Evolutionary conservation across 164 flowering plant genomes (phyloP), one percentile per base, ranked within the genome.

Genomic region (Macadamia integrifolia): DNA sequence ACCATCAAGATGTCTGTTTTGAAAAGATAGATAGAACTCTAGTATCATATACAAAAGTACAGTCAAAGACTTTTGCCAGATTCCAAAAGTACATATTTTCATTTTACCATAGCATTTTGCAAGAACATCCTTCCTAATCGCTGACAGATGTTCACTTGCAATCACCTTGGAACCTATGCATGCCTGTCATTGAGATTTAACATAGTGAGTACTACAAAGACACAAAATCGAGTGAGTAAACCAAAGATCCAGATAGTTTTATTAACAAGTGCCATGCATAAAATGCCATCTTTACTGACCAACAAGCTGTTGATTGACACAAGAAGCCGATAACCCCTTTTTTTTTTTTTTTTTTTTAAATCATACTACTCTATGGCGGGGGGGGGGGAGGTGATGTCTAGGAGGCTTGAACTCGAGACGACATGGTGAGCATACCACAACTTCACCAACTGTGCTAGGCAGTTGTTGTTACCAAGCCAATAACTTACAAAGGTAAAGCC

Each of bases 51-150:
- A 14, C 6, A 53, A 13, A 13, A 17, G 57, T 53, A 23, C 23
- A 23, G n/a, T 53, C 28, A 43, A 31, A 9, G 12, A 29, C 15
- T 9, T 42, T 7, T 5, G 9, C 40, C 11, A 56, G 13, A 59
- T 53, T 58, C 7, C 32, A 35, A 35, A 35, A 57, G 55, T 60
- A 56, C 59, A 59, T 12, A 23, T 40, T 59, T 52, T 70, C 18
- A 61, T 44, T 86, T 77, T 76, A 93, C 98, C 98, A 70, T 91
- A 94, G 78, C 98, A 94, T 80, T 94, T 94, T 60, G 98, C 80
- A 35, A 88, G 76, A 60, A 94, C 98, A 80, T 91, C 98, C 77
- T 93, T 93, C 77, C 97, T 81, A 58, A 93, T 88, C 14, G 98
- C 98, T 48, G 98, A 88, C 56, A 93, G 75, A 69, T 96, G 50